Evolutionary conservation across 2,329 filamentous ascomycete genomes (phyloP).

Genomic region (Pleurostoma richardsiae): DNA sequence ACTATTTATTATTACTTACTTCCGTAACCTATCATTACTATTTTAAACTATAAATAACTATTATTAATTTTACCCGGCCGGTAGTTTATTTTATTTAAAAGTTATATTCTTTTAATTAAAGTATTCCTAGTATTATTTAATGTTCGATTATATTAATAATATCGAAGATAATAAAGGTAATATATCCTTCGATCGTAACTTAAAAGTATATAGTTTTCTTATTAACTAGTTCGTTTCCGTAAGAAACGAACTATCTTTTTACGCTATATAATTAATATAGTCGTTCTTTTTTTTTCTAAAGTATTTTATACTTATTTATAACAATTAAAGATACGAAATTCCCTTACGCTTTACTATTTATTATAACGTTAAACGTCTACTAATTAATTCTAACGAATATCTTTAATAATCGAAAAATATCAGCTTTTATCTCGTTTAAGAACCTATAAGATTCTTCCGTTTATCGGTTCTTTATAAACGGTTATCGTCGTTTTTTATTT

Average conservation of each 20-base stretch:
- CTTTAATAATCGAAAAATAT: too few species aligned
- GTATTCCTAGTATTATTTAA: not conserved
- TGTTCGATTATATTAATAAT: not conserved
- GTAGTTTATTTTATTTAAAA: not conserved
- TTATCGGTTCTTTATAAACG: too few species aligned
- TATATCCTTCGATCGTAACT: not conserved
- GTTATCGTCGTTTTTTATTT: too few species aligned
- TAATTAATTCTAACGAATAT: too few species aligned
- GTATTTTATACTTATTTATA: not conserved
- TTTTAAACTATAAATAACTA: not conserved
- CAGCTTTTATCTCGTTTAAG: too few species aligned
- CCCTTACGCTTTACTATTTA: not conserved
- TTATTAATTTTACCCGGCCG: not conserved
- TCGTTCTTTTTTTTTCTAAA: not conserved
- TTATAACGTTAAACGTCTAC: not conserved
- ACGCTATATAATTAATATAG: not conserved
- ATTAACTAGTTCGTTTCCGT: not conserved
- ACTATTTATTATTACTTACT: not conserved
- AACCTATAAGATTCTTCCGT: too few species aligned
- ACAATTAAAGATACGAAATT: not conserved
- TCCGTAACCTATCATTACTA: not conserved
- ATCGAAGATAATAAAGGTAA: not conserved
- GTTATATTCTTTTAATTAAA: not conserved
- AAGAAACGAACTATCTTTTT: not conserved
- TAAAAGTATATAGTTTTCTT: not conserved